Base-by-base conservation (phyloP, 768 basidiomycete species). In the Chalciporus chontae region DNA sequence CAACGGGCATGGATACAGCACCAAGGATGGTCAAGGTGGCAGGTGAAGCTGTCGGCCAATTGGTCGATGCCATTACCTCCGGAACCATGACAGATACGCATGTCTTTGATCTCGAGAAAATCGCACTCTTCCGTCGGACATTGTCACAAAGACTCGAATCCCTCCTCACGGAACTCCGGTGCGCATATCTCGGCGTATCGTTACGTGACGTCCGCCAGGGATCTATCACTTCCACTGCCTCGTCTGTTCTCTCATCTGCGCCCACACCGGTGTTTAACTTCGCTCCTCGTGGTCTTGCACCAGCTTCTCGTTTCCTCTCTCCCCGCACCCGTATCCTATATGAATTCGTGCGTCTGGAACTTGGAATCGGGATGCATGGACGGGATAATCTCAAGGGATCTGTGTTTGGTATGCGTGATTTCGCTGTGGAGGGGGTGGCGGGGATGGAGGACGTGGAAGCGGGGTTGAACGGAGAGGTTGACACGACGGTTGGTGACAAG, bases 331-430 rank as follows among this genome's bases (percentile, higher is more conserved):
- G 80, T 10, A 71, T 80, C 5, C 65, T 93, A 19, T 94, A 94
- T 66, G 83, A 87, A 63, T 94, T 83, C 54, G 79, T 94, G 5
- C 76, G 91, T 29, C 51, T 78, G 18, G 77, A 75, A 8, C 71
- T 93, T 24, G 87, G 87, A n/a, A 79, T 92, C 52, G 72, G 73
- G 56, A 92, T 90, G 87, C 82, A 90, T 54, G 90, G 90, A 14
- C 72, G 76, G 8, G 87, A 89, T 57, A 93, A 93, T 61, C 73
- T 82, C 52, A 70, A 73, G 37, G 67, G 70, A 8, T 85, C 81
- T 56, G 77, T 71, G 53, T 77, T 78, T 46, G 86, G 88, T 8
- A 74, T 84, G 66, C 56, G 51, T 3, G 50, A 55, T 5, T 15
- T 11, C 50, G 8, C 17, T 45, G 13, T 21, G 21, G 21, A 21